A percentile compares a stretch with the other conserved stretches of the same genome.
These are phyloP conservation scores for Auricularia auricula-judae DNA, from an alignment of 768 basidiomycete genomes.

Conservation along the genomic window DNA sequence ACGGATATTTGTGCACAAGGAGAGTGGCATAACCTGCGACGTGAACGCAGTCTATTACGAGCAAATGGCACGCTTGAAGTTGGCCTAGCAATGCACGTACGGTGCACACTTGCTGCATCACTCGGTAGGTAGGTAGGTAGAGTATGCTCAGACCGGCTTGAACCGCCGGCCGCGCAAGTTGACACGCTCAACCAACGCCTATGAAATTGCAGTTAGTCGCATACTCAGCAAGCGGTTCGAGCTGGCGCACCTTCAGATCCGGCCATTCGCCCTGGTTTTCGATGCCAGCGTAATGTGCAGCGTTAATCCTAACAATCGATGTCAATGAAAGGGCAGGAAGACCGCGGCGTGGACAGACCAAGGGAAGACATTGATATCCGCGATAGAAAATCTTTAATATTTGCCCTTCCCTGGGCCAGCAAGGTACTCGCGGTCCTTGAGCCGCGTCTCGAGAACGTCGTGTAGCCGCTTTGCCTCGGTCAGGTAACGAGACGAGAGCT, in stretches of 20 bases:
- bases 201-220: background rate
- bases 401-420: slow-evolving; percentile 33
- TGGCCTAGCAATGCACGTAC: too few relatives aligned
- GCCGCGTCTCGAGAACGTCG: slow-evolving; percentile 25
- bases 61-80: too few relatives aligned
- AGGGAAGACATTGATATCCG: slow-evolving; percentile 57
- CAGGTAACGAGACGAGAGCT: slow-evolving; percentile 17
- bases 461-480: slow-evolving; percentile 28
- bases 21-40: too few relatives aligned
- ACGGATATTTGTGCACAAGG: too few relatives aligned
- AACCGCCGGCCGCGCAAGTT: slow-evolving; percentile 21
- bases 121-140: too few relatives aligned
- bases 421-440: slow-evolving; percentile 25
- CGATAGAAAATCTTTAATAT: slow-evolving; percentile 55
- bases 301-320: background rate
- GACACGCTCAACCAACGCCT: slow-evolving; percentile 34
- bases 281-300: slow-evolving; percentile 29
- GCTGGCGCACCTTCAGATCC: slow-evolving; percentile 35
- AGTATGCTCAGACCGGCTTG: slow-evolving; percentile 21
- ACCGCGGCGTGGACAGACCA: slow-evolving; percentile 30
- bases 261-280: slow-evolving; percentile 55
- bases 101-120: too few relatives aligned
- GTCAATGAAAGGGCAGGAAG: too few relatives aligned
- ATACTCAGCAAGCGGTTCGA: background rate
- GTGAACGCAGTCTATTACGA: too few relatives aligned